Base-by-base conservation (phyloP, 805 yeast genomes). In the Candida ovalis region DNA sequence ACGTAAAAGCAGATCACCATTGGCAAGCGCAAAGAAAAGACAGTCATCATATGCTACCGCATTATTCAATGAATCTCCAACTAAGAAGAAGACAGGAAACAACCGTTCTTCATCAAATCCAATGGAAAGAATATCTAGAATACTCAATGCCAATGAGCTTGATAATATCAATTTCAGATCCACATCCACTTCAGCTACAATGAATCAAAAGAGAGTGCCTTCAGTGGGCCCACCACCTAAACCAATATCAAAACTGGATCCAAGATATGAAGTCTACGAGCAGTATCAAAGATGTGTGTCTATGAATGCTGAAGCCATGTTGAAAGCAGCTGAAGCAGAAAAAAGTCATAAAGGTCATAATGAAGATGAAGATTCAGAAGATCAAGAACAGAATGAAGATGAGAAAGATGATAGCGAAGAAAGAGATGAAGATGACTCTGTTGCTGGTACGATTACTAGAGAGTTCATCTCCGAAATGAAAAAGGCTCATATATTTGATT, bases 161-260 rank as follows among this genome's bases (percentile, higher is more conserved):
- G 78, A 72, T 44, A 58, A 63, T 17, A 54, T 71, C 49, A 75
- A 76, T 55, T 68, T 70, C 51, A 68, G 83, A 47, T 70, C 80
- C 1, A 75, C 71, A 1, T 74, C 82, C 7, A 60, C 56, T 13
- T 55, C 47, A 62, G 66, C 44, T 71, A 73, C 38, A 7, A 21
- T n/a, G 7, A 21, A 21, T n/a, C 19, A 32, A 45, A 66, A 37
- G 12, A 43, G 50, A 10, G 46, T 50, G 10, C 54, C 58, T 3
- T 49, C 62, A 2, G 52, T 54, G 17, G 57, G 50, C 19, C 71
- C 77, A 36, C 75, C 81, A 2, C 73, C 82, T 49, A 71, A 80
- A 50, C 84, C 84, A 6, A 75, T 77, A 15, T 78, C 83, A 1
- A 72, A 76, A 51, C 68, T 80, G 44, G 84, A 80, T 60, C 84